These are phyloP conservation scores for Quercus robur DNA, from an alignment of 306 rosid genomes.

Conservation along the genomic window DNA sequence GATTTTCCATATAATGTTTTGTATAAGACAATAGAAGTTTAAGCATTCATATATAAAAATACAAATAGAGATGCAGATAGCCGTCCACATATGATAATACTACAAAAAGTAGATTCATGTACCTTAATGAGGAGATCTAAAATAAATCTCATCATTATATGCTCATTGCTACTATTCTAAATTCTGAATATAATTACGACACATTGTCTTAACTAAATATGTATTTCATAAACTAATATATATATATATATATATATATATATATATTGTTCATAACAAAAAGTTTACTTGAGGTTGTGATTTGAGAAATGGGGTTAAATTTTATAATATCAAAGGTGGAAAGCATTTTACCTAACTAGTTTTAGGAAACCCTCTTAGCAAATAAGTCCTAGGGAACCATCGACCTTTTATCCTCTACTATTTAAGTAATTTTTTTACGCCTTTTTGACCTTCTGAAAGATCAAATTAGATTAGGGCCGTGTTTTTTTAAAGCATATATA, in stretches of 20 bases:
- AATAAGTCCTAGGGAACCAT: neutral
- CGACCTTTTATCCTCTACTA: neutral
- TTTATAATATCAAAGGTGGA: neutral
- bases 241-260: too few species aligned
- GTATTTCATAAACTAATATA: too few species aligned
- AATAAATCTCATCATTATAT: neutral
- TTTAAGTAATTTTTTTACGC: neutral
- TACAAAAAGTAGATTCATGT: neutral
- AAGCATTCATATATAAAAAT: neutral
- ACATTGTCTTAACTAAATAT: slow-evolving; percentile 6
- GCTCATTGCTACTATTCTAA: neutral
- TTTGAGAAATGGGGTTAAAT: neutral
- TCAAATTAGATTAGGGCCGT: neutral
- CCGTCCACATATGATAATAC: neutral
- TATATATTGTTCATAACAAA: neutral
- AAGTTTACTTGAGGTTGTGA: neutral
- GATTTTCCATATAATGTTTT: neutral
- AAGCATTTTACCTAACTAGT: neutral
- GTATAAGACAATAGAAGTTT: neutral
- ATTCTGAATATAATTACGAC: neutral
- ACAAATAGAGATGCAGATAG: neutral
- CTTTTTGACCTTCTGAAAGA: slow-evolving; percentile 33
- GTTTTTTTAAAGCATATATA: neutral
- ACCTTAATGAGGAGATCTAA: neutral
- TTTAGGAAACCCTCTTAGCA: neutral